Percentiles rank a stretch among this genome's conserved stretches.
Evolutionary conservation across 148 eudicot species (phyloP).

Genomic region (Chenopodium suecicum): DNA sequence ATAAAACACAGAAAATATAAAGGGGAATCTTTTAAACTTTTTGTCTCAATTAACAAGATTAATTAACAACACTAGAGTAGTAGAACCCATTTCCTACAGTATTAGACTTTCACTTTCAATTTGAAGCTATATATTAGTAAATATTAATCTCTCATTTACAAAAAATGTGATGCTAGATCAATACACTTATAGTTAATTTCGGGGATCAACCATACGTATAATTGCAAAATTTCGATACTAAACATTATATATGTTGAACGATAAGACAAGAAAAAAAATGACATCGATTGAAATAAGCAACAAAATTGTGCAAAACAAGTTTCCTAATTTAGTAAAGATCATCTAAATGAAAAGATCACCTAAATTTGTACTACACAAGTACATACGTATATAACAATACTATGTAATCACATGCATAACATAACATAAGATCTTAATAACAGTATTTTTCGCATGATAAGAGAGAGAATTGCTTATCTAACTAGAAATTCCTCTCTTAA

Average conservation of each 20-base stretch:
- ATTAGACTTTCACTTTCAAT: no score
- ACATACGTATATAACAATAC: not conserved
- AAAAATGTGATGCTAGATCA: no score
- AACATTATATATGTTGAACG: not conserved
- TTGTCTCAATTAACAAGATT: not conserved
- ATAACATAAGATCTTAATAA: not conserved
- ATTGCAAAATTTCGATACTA: no score
- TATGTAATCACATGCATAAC: slow-evolving; percentile 5
- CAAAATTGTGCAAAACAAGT: not conserved
- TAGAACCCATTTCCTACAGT: not conserved
- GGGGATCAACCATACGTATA: no score
- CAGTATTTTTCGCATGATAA: slow-evolving; percentile 1
- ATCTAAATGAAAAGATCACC: not conserved
- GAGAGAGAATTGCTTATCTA: not conserved
- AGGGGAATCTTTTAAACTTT: slow-evolving; percentile 6
- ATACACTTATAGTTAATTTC: no score
- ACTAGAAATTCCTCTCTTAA: not conserved
- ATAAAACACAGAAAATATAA: not conserved
- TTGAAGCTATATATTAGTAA: no score
- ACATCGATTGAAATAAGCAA: not conserved
- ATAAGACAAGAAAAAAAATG: not conserved
- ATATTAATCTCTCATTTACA: no score
- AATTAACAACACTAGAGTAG: not conserved
- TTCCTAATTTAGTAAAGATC: not conserved
- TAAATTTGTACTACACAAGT: not conserved